A percentile compares a stretch with the other conserved stretches of the same genome.
phyloP scores from a whole-genome alignment of 257 asterid species.

The Mentha longifolia region DNA sequence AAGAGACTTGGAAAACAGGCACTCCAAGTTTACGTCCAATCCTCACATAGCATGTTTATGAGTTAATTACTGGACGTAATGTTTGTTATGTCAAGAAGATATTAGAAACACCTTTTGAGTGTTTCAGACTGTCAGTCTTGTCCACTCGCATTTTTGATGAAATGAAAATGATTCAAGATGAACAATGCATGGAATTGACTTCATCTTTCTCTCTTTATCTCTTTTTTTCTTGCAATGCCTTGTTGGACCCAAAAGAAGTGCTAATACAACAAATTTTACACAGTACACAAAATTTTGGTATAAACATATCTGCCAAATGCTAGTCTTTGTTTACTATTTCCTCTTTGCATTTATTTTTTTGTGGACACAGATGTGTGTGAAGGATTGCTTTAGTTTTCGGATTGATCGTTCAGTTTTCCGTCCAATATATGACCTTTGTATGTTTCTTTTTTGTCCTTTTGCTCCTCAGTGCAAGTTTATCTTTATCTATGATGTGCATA shows the following conservation, averaged over 20 bases:
- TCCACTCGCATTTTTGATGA: conserved; percentile 36
- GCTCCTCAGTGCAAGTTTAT: background rate
- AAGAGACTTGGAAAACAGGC: conserved; percentile 47
- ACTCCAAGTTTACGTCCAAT: conserved; percentile 36
- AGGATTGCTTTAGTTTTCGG: background rate
- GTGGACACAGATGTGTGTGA: no score
- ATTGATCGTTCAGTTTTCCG: background rate
- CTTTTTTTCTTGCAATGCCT: background rate
- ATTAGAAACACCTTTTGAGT: conserved; percentile 5
- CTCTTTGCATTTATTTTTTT: no score
- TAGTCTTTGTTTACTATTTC: background rate
- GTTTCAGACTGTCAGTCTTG: conserved; percentile 12
- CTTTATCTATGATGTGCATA: background rate
- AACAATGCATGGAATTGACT: background rate
- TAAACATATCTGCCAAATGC: background rate
- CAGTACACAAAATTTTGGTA: background rate
- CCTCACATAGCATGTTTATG: conserved; percentile 32
- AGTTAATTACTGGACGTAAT: conserved; percentile 18
- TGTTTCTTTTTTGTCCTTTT: background rate
- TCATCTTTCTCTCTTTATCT: background rate
- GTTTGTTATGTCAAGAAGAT: conserved; percentile 18
- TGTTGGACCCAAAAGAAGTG: background rate
- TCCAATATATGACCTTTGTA: background rate
- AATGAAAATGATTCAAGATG: conserved; percentile 15
- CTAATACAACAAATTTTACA: background rate